Conservation (phyloP, 2,329 filamentous ascomycete genomes). For the Periconia sp. region DNA sequence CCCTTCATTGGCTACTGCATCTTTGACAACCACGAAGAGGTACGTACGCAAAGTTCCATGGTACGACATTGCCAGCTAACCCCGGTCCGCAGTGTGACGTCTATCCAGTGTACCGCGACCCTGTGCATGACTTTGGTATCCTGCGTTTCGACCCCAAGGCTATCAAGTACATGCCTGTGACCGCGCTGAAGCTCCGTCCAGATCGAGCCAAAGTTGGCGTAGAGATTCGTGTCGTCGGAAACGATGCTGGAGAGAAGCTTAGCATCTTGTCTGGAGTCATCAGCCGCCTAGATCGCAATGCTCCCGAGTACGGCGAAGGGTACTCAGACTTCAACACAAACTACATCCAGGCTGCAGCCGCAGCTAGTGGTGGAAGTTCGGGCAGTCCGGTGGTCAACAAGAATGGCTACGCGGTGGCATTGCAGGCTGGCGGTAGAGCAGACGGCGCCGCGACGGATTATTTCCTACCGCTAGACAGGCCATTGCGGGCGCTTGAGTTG, state of each 20-base stretch:
- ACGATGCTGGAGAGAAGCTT: slow-evolving; percentile 97
- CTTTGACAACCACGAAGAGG: slow-evolving; percentile 96
- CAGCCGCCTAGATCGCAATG: slow-evolving; percentile 92
- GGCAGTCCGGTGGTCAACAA: slow-evolving; percentile 97
- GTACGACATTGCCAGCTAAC: slow-evolving; percentile 12
- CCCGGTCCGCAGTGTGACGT: slow-evolving; percentile 75
- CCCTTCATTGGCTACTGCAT: slow-evolving; percentile 99
- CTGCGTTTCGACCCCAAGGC: slow-evolving; percentile 93
- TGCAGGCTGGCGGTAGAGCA: slow-evolving; percentile 91
- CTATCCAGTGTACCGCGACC: slow-evolving; percentile 95
- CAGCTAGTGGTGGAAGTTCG: slow-evolving; percentile 96
- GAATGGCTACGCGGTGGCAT: slow-evolving; percentile 86
- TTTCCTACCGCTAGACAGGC: slow-evolving; percentile 91
- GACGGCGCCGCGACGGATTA: slow-evolving; percentile 98
- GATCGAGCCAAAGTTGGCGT: slow-evolving; percentile 87
- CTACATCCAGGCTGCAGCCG: slow-evolving; percentile 97
- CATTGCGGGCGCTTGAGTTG: slow-evolving; percentile 83
- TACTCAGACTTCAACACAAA: slow-evolving; percentile 97
- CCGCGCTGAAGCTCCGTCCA: slow-evolving; percentile 78
- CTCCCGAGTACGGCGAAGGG: slow-evolving; percentile 95
- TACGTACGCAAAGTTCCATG: slow-evolving; percentile 33
- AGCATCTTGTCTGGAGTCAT: slow-evolving; percentile 98
- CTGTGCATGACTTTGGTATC: slow-evolving; percentile 98
- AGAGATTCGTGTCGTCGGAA: slow-evolving; percentile 96
- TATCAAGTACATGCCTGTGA: slow-evolving; percentile 96